Evolutionary conservation across 2,329 filamentous ascomycete genomes (phyloP).

Genomic region (Phialemonium atrogriseum): DNA sequence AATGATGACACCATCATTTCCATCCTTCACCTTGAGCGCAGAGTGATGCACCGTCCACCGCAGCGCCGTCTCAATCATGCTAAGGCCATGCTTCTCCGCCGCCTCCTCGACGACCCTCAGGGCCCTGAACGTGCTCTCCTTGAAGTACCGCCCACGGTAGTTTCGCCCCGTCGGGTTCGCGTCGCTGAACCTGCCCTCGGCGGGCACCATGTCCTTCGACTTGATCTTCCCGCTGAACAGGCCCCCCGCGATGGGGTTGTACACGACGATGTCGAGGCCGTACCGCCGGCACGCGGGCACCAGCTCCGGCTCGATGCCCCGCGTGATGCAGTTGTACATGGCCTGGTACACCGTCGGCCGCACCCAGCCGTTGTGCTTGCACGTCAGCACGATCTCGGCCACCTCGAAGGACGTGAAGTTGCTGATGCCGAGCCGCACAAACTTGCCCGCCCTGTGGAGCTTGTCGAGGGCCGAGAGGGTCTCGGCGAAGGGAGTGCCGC

Average conservation of each 20-base stretch:
- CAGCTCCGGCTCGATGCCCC: slow-evolving; percentile 52
- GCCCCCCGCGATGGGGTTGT: slow-evolving; percentile 66
- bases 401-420: slow-evolving; percentile 74
- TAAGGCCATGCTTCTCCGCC: slow-evolving; percentile 53
- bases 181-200: slow-evolving; percentile 19
- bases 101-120: slow-evolving; percentile 55
- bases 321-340: slow-evolving; percentile 55
- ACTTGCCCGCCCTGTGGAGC: slow-evolving; percentile 63
- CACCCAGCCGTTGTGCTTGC: slow-evolving; percentile 60
- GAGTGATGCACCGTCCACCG: slow-evolving; percentile 64
- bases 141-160: slow-evolving; percentile 61
- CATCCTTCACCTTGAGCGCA: slow-evolving; percentile 29
- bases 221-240: slow-evolving; percentile 55
- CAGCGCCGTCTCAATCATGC: slow-evolving; percentile 58
- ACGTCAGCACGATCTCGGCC: slow-evolving; percentile 63
- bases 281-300: slow-evolving; percentile 58
- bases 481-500: slow-evolving; percentile 56
- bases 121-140: slow-evolving; percentile 47
- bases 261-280: slow-evolving; percentile 60
- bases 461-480: slow-evolving; percentile 61
- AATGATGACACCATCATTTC: slow-evolving; percentile 39
- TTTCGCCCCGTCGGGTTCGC: slow-evolving; percentile 25
- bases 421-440: slow-evolving; percentile 59
- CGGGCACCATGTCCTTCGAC: slow-evolving; percentile 16
- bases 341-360: slow-evolving; percentile 65